phyloP scores from a whole-genome alignment of 208 protist genomes.

The Trypanosoma mega region DNA sequence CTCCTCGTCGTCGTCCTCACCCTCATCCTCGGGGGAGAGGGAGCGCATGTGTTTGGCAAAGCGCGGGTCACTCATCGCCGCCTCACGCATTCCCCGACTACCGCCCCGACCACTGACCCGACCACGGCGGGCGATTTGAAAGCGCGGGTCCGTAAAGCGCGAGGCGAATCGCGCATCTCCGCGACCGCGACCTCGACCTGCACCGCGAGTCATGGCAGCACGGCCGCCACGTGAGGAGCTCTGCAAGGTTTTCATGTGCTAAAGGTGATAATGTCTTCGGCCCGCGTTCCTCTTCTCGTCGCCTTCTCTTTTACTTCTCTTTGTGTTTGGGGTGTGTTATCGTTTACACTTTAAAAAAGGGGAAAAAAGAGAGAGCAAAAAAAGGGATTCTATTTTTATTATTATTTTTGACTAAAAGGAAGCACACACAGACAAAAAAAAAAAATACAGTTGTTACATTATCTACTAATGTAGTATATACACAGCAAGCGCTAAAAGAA shows the following conservation, averaged over 20 bases:
- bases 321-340: constrained; percentile 1
- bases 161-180: constrained; percentile 74
- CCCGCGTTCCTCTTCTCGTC: too few species aligned
- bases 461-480: not conserved
- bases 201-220: constrained; percentile 1
- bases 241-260: constrained; percentile 66
- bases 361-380: constrained; percentile 2
- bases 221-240: constrained; percentile 51
- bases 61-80: constrained; percentile 53
- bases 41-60: constrained; percentile 63
- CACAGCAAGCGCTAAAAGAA: not conserved
- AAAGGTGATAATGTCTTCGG: too few species aligned
- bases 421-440: not conserved
- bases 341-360: constrained; percentile 2
- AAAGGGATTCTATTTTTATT: not conserved
- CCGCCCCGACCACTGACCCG: not conserved
- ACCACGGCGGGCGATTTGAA: constrained; percentile 49
- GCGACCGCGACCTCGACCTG: constrained; percentile 33
- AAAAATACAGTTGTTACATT: not conserved
- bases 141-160: constrained; percentile 88
- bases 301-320: not conserved
- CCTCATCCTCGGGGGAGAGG: not conserved
- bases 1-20: constrained; percentile 31
- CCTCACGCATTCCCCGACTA: constrained; percentile 27
- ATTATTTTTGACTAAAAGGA: too few species aligned